Percentiles rank a stretch among this genome's conserved stretches.
Evolutionary conservation across 2,329 filamentous ascomycete species (phyloP).

Genomic region (Pseudonectria buxi): DNA sequence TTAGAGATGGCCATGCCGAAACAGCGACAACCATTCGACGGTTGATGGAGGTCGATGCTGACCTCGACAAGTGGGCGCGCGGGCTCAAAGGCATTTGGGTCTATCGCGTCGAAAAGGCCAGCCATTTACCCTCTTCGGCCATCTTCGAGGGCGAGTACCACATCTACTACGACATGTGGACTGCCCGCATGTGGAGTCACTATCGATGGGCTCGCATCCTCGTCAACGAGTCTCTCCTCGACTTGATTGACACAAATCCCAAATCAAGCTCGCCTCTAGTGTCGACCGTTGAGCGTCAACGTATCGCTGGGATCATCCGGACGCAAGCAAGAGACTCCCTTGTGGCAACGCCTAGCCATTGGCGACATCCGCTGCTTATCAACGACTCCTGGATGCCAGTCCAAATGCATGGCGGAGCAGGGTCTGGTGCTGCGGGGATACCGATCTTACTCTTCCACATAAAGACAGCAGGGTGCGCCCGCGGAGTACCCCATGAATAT

Average conservation of each 20-base stretch:
- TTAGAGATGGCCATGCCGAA: constrained; percentile 31
- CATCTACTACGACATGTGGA: constrained; percentile 46
- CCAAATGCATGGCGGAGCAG: constrained; percentile 31
- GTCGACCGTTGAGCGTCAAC: constrained; percentile 22
- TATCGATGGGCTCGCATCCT: constrained; percentile 54
- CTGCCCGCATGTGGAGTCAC: constrained; percentile 51
- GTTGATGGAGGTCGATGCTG: constrained; percentile 33
- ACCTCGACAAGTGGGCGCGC: constrained; percentile 34
- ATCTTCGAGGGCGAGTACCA: constrained; percentile 50
- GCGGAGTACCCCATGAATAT: constrained; percentile 34
- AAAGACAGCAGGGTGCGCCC: constrained; percentile 40
- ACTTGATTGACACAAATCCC: constrained; percentile 32
- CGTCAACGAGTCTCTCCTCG: constrained; percentile 42
- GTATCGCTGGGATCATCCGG: constrained; percentile 28
- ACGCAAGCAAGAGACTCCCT: constrained; percentile 38
- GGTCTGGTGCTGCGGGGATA: constrained; percentile 41
- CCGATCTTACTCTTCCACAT: constrained; percentile 44
- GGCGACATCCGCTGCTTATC: constrained; percentile 42
- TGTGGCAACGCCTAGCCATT: constrained; percentile 42
- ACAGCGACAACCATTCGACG: constrained; percentile 31
- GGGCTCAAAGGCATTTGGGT: constrained; percentile 30
- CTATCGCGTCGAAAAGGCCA: constrained; percentile 27
- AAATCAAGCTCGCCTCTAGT: constrained; percentile 29
- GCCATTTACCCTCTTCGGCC: constrained; percentile 31
- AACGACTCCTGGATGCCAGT: constrained; percentile 30